Evolutionary conservation across 2,329 filamentous ascomycete genomes (phyloP), one percentile per base, ranked within the genome.

Genomic region (Celoporthe dispersa): DNA sequence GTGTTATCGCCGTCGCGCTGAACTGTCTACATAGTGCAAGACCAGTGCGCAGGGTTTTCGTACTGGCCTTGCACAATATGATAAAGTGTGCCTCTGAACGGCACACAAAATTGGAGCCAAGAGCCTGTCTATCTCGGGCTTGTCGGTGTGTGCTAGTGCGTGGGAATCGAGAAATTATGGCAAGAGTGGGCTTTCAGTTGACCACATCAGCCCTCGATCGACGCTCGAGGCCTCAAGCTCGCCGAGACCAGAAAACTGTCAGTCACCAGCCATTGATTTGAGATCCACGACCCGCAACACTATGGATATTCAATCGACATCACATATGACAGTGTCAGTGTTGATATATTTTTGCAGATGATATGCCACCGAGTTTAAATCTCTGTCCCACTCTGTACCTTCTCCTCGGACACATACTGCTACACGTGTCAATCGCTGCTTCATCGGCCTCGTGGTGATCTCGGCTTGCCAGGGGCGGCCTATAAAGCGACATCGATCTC

Each of bases 231-330:
- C 6, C 57, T 19, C 25, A 37, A 11, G 11, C 33, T 37, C 19
- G 19, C 25, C 22, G 33, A 60, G 11, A 37, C 14, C 19, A 9
- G 31, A n/a, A 62, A 41, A 51, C 41, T 3, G 37, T 41, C 25
- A 35, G 33, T 8, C 62, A n/a, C 8, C n/a, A 22, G 28, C 16
- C 33, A 7, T 33, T 16, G n/a, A 19, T 28, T 37, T 41, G 35
- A 53, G 19, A 37, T n/a, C 44, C 33, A 65, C 33, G 28, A 39
- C 44, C 63, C 63, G 63, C 63, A 65, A 28, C 31, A 55, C 31
- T 19, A 55, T 39, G 63, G 44, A 22, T 28, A 55, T n/a, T 19
- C 63, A 65, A 55, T 55, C 44, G 31, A 37, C 44, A 64, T 33
- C 22, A 31, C 63, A 37, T 19, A 39, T 31, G 44, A 41, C 19